phyloP scores from a whole-genome alignment of 2,329 filamentous ascomycete species.

The Fusarium sp. region DNA sequence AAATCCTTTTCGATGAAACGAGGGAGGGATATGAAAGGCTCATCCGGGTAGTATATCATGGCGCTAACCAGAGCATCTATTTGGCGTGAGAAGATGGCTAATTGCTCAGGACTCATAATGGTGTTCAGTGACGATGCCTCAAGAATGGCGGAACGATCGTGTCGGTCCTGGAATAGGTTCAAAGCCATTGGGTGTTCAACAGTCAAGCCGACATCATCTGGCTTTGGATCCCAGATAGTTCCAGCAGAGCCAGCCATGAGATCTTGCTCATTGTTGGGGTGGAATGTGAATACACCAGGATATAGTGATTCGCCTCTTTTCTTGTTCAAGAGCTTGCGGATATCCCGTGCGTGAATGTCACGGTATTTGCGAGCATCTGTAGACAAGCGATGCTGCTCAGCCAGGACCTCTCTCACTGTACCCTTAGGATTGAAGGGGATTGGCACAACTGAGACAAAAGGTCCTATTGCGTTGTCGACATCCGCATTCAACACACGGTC shows the following conservation, averaged over 20 bases:
- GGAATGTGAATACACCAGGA: slow-evolving; percentile 4
- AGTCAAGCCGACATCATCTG: neutral
- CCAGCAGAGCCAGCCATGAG: neutral
- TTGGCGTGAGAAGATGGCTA: neutral
- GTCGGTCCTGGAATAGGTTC: neutral
- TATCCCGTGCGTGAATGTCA: neutral
- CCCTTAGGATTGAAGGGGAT: neutral
- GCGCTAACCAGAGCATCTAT: slow-evolving; percentile 2
- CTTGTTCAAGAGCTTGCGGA: slow-evolving; percentile 5
- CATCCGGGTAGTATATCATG: neutral
- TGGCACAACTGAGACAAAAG: slow-evolving; percentile 2
- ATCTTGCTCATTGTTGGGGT: neutral
- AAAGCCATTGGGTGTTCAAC: slow-evolving; percentile 10
- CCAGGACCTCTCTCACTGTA: slow-evolving; percentile 6
- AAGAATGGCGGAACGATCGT: neutral
- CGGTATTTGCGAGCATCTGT: neutral
- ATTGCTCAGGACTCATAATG: neutral
- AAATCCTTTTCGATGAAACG: neutral
- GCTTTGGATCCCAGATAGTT: neutral
- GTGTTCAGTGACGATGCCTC: slow-evolving; percentile 3
- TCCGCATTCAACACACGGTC: slow-evolving; percentile 2
- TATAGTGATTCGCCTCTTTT: slow-evolving; percentile 1
- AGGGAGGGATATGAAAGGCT: neutral
- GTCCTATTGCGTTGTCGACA: neutral
- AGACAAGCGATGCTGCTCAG: neutral